Percentiles rank a stretch among this genome's conserved stretches.
Evolutionary conservation across 257 asterid species (phyloP).

Genomic region (Scutellaria galericulata): DNA sequence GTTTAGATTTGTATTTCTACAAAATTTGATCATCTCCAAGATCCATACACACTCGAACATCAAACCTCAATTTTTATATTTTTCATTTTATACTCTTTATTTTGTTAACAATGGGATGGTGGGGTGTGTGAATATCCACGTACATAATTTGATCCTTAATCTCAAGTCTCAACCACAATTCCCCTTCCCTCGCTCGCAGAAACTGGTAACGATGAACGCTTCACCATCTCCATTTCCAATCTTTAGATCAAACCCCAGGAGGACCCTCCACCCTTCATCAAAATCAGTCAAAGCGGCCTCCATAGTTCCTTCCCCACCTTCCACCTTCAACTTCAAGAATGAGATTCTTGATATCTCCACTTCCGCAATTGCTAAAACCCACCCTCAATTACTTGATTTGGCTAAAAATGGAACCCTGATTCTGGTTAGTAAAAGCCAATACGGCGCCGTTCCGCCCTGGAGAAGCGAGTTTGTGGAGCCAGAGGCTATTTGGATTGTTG

Average conservation of each 20-base stretch:
- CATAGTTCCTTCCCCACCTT: slow-evolving; percentile 72
- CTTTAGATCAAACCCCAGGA: slow-evolving; percentile 10
- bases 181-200: not conserved
- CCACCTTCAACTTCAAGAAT: slow-evolving; percentile 63
- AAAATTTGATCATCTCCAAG: no score
- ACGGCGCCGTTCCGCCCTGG: slow-evolving; percentile 88
- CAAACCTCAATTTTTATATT: no score
- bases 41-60: no score
- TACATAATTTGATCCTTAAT: no score
- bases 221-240: slow-evolving; percentile 44
- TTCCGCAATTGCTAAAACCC: slow-evolving; percentile 56
- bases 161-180: not conserved
- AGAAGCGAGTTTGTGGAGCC: slow-evolving; percentile 85
- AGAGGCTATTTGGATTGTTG: slow-evolving; percentile 77
- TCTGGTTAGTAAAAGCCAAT: slow-evolving; percentile 61
- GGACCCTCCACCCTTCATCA: slow-evolving; percentile 20
- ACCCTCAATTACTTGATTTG: slow-evolving; percentile 75
- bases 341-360: slow-evolving; percentile 56
- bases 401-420: slow-evolving; percentile 72
- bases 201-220: slow-evolving; percentile 40
- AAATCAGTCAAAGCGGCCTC: slow-evolving; percentile 40
- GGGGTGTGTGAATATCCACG: no score
- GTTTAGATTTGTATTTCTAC: no score
- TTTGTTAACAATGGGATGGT: no score
- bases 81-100: no score